phyloP scores from a whole-genome alignment of 169 alveolate species.

The Eimeria necatrix region DNA sequence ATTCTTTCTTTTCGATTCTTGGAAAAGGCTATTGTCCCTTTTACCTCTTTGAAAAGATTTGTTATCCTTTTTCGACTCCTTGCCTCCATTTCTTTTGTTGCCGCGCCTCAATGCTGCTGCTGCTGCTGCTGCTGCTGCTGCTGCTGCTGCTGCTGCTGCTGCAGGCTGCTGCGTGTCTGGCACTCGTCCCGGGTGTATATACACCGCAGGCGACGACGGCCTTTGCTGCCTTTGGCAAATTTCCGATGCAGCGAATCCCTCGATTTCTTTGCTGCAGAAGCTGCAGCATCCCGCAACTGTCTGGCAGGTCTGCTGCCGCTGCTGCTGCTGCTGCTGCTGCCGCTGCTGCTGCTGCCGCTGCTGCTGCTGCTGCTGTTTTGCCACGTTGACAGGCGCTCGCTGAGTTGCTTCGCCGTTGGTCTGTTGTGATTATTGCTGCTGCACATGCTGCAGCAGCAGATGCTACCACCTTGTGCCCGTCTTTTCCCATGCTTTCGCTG shows the following conservation, averaged over 20 bases:
- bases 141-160: background rate
- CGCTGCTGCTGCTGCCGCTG: background rate
- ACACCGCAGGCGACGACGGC: constrained; percentile 25
- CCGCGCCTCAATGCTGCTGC: background rate
- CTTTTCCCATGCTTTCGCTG: background rate
- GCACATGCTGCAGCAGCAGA: too few relatives aligned
- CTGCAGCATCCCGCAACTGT: constrained; percentile 10
- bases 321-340: constrained; percentile 7
- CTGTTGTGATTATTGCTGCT: too few relatives aligned
- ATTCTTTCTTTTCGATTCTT: background rate
- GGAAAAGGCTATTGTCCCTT: background rate
- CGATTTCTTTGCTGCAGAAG: background rate
- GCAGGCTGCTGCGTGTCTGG: constrained; percentile 23
- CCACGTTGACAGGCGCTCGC: too few relatives aligned
- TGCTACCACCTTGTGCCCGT: too few relatives aligned
- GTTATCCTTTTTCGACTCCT: background rate
- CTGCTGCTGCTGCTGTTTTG: background rate
- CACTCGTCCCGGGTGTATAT: background rate
- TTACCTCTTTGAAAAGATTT: background rate
- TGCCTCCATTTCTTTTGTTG: background rate
- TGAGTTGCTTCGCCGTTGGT: too few relatives aligned
- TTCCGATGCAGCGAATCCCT: background rate
- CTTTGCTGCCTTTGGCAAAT: constrained; percentile 8
- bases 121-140: background rate
- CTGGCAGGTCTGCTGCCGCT: background rate